phyloP scores from a whole-genome alignment of 2,329 filamentous ascomycete species.

The Simplicillium sp. region DNA sequence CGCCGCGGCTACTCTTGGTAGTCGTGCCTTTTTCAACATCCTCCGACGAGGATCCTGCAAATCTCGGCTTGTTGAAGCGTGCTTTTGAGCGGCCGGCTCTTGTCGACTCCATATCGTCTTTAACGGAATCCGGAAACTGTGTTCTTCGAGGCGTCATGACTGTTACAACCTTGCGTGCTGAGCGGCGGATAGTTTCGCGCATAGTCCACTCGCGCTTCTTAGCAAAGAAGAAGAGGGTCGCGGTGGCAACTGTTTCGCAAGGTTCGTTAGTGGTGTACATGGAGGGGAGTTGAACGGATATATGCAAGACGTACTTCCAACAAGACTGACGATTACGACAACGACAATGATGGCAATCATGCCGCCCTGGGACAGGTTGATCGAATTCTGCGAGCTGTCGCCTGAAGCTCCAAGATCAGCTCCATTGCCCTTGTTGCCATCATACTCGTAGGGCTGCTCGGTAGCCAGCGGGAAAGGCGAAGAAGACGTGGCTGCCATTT shows the following conservation, averaged over 20 bases:
- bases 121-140: slow-evolving; percentile 51
- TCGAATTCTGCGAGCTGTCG: slow-evolving; percentile 41
- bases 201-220: slow-evolving; percentile 82
- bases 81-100: slow-evolving; percentile 33
- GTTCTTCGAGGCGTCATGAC: slow-evolving; percentile 52
- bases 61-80: slow-evolving; percentile 48
- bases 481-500: slow-evolving; percentile 29
- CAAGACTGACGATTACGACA: slow-evolving; percentile 54
- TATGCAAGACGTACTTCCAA: slow-evolving; percentile 50
- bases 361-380: slow-evolving; percentile 57
- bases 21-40: slow-evolving; percentile 47
- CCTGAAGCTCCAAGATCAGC: slow-evolving; percentile 58
- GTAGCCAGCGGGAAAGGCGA: slow-evolving; percentile 33
- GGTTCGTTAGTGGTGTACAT: slow-evolving; percentile 7
- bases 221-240: slow-evolving; percentile 65
- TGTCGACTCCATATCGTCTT: slow-evolving; percentile 24
- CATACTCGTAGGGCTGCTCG: slow-evolving; percentile 13
- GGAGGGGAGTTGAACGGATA: not conserved
- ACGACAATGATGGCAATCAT: slow-evolving; percentile 68
- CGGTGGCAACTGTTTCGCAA: slow-evolving; percentile 43
- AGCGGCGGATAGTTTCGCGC: slow-evolving; percentile 60
- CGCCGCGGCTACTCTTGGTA: not conserved
- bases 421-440: slow-evolving; percentile 23
- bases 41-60: slow-evolving; percentile 40
- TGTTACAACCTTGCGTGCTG: slow-evolving; percentile 51